Base-by-base conservation (phyloP, 2,329 filamentous ascomycete genomes). In the Aspergillus pseudonomiae region DNA sequence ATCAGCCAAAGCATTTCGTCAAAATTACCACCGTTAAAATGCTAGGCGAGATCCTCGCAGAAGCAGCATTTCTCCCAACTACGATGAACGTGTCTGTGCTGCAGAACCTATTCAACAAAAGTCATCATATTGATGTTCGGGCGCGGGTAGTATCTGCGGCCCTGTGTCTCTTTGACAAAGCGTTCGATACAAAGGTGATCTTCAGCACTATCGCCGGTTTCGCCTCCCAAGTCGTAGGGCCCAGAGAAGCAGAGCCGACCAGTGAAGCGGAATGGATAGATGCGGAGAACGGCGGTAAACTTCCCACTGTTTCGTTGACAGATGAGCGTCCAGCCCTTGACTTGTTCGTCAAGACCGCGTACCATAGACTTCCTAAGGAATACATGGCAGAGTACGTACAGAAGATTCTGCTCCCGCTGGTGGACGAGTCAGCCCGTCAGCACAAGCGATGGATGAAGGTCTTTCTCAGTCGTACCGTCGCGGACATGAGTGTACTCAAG, bases 371-470 rank as follows among this genome's bases (percentile, higher is more conserved):
- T 21, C 64, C 67, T 12, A 14, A 59, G 19, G 26, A 39, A n/a
- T 34, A 63, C 11, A 56, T 45, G 36, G 21, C 36, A 34, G 41
- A 41, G 11, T 70, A 72, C 45, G 59, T 66, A 19, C 48, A 60
- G 6, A 50, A 63, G 4, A 46, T 65, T n/a, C 41, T 72, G 6
- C 48, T 70, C 6, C 68, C 66, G 1, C 34, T 70, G 26, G 24
- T 72, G 4, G 59, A 65, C 2, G 62, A 70, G 48, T 72, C 66
- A 16, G 61, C 63, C 4, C 45, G 48, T 11, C 62, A 66, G 26
- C 69, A 70, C 63, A 62, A 62, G 21, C 65, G 64, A n/a, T 72
- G 70, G 70, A 69, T 72, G 61, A 53, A 55, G 3, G 45, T 52
- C 6, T 68, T 72, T 30, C 63, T 71, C n/a, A 4, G n/a, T 1